Percentiles rank a stretch among this genome's conserved stretches.
Evolutionary conservation across 495 filamentous ascomycete species (phyloP).

Genomic region (Trichocladium uniseriatum): DNA sequence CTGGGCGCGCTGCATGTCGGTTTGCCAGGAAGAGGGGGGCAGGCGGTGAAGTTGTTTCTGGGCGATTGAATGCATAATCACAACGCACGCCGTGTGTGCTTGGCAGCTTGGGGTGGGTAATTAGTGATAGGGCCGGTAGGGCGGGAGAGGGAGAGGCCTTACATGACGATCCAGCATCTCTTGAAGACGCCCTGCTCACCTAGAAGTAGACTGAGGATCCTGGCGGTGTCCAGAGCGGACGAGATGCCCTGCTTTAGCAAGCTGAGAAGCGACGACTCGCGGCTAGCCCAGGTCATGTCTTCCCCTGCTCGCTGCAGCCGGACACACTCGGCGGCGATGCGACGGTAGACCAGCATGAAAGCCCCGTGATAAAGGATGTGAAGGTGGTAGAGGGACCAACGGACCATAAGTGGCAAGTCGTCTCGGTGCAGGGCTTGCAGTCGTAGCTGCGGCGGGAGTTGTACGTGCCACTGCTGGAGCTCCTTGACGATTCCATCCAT

Average conservation of each 20-base stretch:
- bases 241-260: slow-evolving; percentile 14
- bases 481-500: slow-evolving; percentile 17
- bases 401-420: slow-evolving; percentile 6
- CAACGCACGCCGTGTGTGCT: slow-evolving; percentile 24
- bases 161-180: slow-evolving; percentile 30
- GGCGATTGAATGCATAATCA: slow-evolving; percentile 22
- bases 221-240: slow-evolving; percentile 21
- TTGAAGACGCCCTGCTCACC: slow-evolving; percentile 22
- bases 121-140: background rate
- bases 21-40: slow-evolving; percentile 10
- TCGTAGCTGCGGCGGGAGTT: slow-evolving; percentile 15
- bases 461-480: slow-evolving; percentile 19
- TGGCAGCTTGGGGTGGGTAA: slow-evolving; percentile 16
- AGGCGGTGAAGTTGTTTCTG: slow-evolving; percentile 25
- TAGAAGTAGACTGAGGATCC: slow-evolving; percentile 20
- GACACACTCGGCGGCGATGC: slow-evolving; percentile 20
- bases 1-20: slow-evolving; percentile 19
- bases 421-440: slow-evolving; percentile 7
- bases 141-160: background rate
- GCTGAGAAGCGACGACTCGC: slow-evolving; percentile 1
- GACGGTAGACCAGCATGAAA: slow-evolving; percentile 26
- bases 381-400: slow-evolving; percentile 24
- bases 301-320: background rate
- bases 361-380: slow-evolving; percentile 29
- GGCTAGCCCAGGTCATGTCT: background rate